Evolutionary conservation across 768 basidiomycete species (phyloP).

Genomic region (Macrolepiota albuminosa): DNA sequence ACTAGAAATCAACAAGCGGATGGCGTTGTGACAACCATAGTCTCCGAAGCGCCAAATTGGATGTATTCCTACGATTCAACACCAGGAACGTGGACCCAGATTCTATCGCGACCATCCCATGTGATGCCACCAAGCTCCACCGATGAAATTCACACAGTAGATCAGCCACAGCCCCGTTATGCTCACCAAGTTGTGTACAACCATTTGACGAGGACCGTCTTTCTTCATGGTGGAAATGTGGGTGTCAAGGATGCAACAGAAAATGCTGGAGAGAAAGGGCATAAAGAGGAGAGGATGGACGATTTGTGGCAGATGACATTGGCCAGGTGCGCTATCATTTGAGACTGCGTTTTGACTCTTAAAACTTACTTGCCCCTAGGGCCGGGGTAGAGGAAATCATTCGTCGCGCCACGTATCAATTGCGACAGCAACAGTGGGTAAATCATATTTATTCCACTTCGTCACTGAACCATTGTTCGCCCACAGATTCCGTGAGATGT

Average conservation of each 20-base stretch:
- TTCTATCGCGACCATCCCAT: slow-evolving; percentile 33
- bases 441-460: background rate
- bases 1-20: slow-evolving; percentile 34
- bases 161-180: slow-evolving; percentile 58
- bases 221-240: slow-evolving; percentile 76
- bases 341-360: background rate
- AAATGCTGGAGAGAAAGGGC: slow-evolving; percentile 21
- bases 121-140: background rate
- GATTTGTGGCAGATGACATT: slow-evolving; percentile 79
- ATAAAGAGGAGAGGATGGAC: slow-evolving; percentile 50
- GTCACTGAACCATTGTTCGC: background rate
- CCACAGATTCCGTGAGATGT: slow-evolving; percentile 77
- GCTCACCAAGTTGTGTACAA: slow-evolving; percentile 81
- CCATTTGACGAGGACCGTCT: slow-evolving; percentile 46
- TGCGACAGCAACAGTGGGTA: slow-evolving; percentile 71
- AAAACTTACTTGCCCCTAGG: slow-evolving; percentile 28
- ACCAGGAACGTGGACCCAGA: slow-evolving; percentile 64
- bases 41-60: slow-evolving; percentile 56
- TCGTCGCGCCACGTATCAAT: slow-evolving; percentile 54
- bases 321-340: slow-evolving; percentile 42
- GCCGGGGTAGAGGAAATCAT: slow-evolving; percentile 59
- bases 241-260: slow-evolving; percentile 28
- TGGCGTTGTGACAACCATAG: slow-evolving; percentile 35
- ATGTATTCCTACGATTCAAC: slow-evolving; percentile 56
- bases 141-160: slow-evolving; percentile 8